Evolutionary conservation across 257 asterid genomes (phyloP), one percentile per base, ranked within the genome.

Genomic region (Thymus mandschuricus): DNA sequence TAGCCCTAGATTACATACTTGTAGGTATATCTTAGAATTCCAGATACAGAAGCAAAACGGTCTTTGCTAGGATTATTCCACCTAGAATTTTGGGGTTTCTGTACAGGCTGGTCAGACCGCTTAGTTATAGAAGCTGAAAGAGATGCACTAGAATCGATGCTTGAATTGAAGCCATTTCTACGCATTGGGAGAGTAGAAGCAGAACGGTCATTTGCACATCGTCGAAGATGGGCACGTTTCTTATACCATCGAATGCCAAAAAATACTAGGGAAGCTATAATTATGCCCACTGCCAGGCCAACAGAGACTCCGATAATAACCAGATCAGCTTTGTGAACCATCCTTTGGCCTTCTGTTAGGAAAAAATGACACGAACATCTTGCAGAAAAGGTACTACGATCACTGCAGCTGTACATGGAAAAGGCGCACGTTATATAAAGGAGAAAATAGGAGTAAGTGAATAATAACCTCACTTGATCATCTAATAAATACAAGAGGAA

Each of bases 231-330:
- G 58, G 86, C 76, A 28, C 73, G 90, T 65, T 64, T 87, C 74
- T 81, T 95, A 85, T 79, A 92, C 96, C 96, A 89, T 51, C 89
- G 78, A 68, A 88, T 69, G 68, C 83, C 93, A 66, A 88, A 78
- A 71, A 87, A 85, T 44, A 79, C 83, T 33, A 95, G 90, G 28
- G 75, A 68, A 31, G 98, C 96, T 68, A 87, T 78, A 69, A 95
- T 83, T 80, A 87, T 54, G 15, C 98, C 96, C 57, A 72, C 86
- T 41, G 96, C 88, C 82, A 87, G 77, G 64, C 98, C 99, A 68
- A 81, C 96, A 46, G 89, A 84, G 60, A 88, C 64, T 52, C 98
- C 99, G 75, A 95, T 90, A 43, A 92, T 79, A 68, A 95, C 91
- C 75, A 92, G 80, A 82, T 88, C 83, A 74, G 92, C 80, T 79